phyloP scores from a whole-genome alignment of 2,329 filamentous ascomycete genomes.

The Lachnellula occidentalis region DNA sequence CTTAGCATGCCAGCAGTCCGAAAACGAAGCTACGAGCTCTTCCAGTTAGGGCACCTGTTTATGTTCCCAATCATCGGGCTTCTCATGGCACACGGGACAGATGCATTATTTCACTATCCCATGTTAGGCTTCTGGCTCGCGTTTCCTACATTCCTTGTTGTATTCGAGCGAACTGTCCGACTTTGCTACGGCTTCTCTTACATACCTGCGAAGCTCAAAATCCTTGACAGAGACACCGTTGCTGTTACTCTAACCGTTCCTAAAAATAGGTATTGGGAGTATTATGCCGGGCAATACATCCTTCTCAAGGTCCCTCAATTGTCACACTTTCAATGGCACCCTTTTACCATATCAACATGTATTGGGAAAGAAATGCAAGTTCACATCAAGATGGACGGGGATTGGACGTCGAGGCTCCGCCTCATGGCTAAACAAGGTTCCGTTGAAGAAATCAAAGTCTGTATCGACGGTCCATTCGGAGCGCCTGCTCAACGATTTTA shows the following conservation, averaged over 20 bases:
- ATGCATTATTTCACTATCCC: conserved; percentile 45
- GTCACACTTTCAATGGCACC: conserved; percentile 53
- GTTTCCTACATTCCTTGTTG: conserved; percentile 45
- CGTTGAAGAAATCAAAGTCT: conserved; percentile 39
- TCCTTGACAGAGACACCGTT: conserved; percentile 49
- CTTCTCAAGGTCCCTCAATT: conserved; percentile 49
- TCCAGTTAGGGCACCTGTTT: conserved; percentile 51
- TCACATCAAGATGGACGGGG: conserved; percentile 53
- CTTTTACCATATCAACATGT: conserved; percentile 53
- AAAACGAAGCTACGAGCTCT: conserved; percentile 49
- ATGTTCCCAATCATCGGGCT: conserved; percentile 54
- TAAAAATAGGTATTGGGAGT: conserved; percentile 36
- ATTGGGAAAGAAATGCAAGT: conserved; percentile 46
- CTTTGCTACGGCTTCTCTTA: conserved; percentile 42
- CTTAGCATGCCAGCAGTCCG: conserved; percentile 47
- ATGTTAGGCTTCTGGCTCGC: conserved; percentile 54
- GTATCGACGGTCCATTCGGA: conserved; percentile 52
- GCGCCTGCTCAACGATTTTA: conserved; percentile 54
- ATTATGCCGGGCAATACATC: conserved; percentile 33
- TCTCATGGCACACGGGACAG: conserved; percentile 49
- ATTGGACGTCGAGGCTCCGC: conserved; percentile 47
- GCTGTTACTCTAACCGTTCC: conserved; percentile 44
- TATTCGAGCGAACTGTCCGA: conserved; percentile 44
- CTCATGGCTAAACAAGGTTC: conserved; percentile 34
- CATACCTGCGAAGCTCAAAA: conserved; percentile 42